Base-by-base conservation (phyloP, 306 rosid species). In the Sechiopsis laciniata region DNA sequence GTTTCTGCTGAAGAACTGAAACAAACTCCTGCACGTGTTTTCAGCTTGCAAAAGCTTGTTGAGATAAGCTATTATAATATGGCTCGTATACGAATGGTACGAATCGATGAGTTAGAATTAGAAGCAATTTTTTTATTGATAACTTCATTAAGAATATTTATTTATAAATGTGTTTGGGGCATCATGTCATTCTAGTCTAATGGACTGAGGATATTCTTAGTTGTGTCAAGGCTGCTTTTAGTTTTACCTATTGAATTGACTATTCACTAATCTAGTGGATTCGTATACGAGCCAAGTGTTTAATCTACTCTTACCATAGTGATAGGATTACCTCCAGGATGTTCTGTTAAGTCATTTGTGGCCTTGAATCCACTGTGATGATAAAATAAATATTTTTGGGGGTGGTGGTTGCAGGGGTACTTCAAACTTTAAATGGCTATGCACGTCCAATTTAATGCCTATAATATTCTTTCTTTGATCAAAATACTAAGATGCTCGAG, bases 51-150 rank as follows among this genome's bases (percentile, higher is more conserved):
- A 80, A 95, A 95, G 78, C 99, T 95, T 80, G 97, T 95, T 77
- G 99, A 95, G 82, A 95, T 95, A 77, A 95, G 99, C 83, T 95
- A 95, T 80, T 95, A 91, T 82, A 95, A 95, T 77, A 95, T 91
- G 96, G 96, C 96, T 78, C 99, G 99, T 65, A 95, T 95, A 76
- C 88, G 99, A 66, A 82, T 95, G 99, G 99, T 95, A 95, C 46
- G 63, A n/a, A n/a, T n/a, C n/a, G n/a, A 50, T 24, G 46, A 50
- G 9, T 15, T 14, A 8, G 46, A 50, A 8, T 15, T 40, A 40
- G 14, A 55, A 55, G 2, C 53, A 54, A 35, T 35, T 55, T 55
- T 1, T 72, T 72, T 10, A 2, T 53, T 35, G 3, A 46, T 0
- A 67, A 42, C 10, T 46, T 17, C 19, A 45, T 17, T 65, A 16